phyloP scores from a whole-genome alignment of 192 early-diverging fungal species.

The Gigaspora rosea region DNA sequence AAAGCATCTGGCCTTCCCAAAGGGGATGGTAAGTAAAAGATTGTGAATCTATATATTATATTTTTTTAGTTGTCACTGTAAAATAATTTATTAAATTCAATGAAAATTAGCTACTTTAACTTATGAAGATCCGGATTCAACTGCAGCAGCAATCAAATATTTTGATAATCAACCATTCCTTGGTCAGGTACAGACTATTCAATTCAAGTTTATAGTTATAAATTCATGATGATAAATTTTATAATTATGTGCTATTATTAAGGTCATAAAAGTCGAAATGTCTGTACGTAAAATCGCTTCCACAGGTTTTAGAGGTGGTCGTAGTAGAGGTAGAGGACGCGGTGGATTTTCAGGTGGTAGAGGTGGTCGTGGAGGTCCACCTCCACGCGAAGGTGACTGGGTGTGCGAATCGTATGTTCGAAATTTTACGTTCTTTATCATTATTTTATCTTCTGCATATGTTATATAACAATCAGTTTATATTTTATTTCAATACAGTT shows the following conservation, averaged over 20 bases:
- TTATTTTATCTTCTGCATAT: not conserved
- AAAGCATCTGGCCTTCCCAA: slow-evolving; percentile 63
- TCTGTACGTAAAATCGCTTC: slow-evolving; percentile 56
- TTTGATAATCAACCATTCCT: slow-evolving; percentile 60
- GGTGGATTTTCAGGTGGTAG: slow-evolving; percentile 43
- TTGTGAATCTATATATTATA: too few species aligned
- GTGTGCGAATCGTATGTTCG: slow-evolving; percentile 53
- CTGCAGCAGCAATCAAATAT: slow-evolving; percentile 73
- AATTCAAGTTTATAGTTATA: slow-evolving; percentile 7
- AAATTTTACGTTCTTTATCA: not conserved
- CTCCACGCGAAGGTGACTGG: slow-evolving; percentile 62
- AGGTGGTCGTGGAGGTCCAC: slow-evolving; percentile 43
- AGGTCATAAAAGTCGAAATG: slow-evolving; percentile 63
- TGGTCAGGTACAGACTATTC: slow-evolving; percentile 37
- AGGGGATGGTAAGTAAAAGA: slow-evolving; percentile 59
- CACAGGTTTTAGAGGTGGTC: slow-evolving; percentile 44
- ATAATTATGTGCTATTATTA: slow-evolving; percentile 37
- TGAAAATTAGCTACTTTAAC: slow-evolving; percentile 62
- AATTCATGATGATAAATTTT: slow-evolving; percentile 42
- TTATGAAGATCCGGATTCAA: slow-evolving; percentile 72
- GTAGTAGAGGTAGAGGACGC: slow-evolving; percentile 47
- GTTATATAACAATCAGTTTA: not conserved
- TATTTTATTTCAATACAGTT: slow-evolving; percentile 42
- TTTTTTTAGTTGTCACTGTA: too few species aligned
- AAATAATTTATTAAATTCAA: too few species aligned